Conservation (phyloP, 2,329 filamentous ascomycete genomes). For the Sarocladium kiliense region DNA sequence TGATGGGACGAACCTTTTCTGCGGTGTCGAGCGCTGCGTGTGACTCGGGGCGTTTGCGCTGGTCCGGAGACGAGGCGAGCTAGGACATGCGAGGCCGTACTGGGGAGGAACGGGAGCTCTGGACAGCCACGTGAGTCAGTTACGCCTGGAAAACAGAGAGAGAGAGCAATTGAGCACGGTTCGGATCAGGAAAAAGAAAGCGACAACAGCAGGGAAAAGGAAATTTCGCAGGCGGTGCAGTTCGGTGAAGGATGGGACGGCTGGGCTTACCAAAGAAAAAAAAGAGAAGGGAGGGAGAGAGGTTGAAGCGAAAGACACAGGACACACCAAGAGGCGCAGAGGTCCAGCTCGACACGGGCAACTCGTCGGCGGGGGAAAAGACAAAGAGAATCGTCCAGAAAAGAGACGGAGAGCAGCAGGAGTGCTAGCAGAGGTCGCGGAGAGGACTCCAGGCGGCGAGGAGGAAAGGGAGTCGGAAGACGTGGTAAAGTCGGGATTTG, state of each 20-base stretch:
- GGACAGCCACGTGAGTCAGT: slow-evolving; percentile 7
- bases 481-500: slow-evolving; percentile 6
- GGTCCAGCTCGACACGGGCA: slow-evolving; percentile 7
- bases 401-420: slow-evolving; percentile 11
- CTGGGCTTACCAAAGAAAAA: slow-evolving; percentile 1
- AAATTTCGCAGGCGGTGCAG: slow-evolving; percentile 1
- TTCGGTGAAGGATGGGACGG: neutral
- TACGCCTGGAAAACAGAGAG: neutral
- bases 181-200: neutral
- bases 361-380: slow-evolving; percentile 9
- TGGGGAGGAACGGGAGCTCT: slow-evolving; percentile 1
- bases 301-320: slow-evolving; percentile 8
- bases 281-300: neutral
- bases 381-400: slow-evolving; percentile 7
- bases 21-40: neutral
- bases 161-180: neutral
- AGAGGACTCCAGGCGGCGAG: neutral
- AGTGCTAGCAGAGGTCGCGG: slow-evolving; percentile 1
- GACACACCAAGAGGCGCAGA: slow-evolving; percentile 5
- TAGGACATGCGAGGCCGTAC: slow-evolving; percentile 12
- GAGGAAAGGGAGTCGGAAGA: slow-evolving; percentile 1
- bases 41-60: neutral
- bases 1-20: neutral
- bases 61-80: slow-evolving; percentile 1
- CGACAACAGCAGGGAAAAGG: neutral